A percentile compares a stretch with the other conserved stretches of the same genome.
Evolutionary conservation across 495 filamentous ascomycete genomes (phyloP).

Genomic region (Apiosordaria backusii): DNA sequence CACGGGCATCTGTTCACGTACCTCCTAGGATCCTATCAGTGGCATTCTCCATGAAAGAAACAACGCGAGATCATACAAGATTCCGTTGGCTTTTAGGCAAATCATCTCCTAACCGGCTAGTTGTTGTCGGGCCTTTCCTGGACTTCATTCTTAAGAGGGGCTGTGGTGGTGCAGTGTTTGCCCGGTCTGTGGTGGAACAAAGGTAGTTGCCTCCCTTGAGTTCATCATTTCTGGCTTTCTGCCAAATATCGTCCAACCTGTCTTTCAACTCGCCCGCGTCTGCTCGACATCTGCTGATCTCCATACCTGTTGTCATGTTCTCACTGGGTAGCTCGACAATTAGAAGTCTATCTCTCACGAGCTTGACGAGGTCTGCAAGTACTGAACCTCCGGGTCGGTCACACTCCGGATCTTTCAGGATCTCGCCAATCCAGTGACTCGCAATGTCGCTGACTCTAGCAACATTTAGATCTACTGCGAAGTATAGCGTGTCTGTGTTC

Average conservation of each 20-base stretch:
- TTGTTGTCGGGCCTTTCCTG: not conserved
- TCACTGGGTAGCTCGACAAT: slow-evolving; percentile 6
- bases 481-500: not conserved
- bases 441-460: not conserved
- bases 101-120: not conserved
- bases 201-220: not conserved
- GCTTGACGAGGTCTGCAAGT: not conserved
- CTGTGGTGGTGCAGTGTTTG: not conserved
- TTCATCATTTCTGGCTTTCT: not conserved
- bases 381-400: not conserved
- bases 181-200: not conserved
- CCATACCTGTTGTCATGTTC: not conserved
- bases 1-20: slow-evolving; percentile 1
- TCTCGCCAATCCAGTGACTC: slow-evolving; percentile 1
- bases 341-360: not conserved
- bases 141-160: not conserved
- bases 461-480: not conserved
- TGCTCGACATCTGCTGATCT: not conserved
- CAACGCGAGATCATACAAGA: slow-evolving; percentile 1
- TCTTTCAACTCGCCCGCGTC: slow-evolving; percentile 1
- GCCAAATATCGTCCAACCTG: not conserved
- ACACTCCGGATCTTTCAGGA: slow-evolving; percentile 2
- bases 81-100: not conserved
- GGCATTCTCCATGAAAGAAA: not conserved
- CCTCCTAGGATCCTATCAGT: slow-evolving; percentile 2